Evolutionary conservation across 768 basidiomycete species (phyloP), one percentile per base, ranked within the genome.

Genomic region (Suillus discolor): DNA sequence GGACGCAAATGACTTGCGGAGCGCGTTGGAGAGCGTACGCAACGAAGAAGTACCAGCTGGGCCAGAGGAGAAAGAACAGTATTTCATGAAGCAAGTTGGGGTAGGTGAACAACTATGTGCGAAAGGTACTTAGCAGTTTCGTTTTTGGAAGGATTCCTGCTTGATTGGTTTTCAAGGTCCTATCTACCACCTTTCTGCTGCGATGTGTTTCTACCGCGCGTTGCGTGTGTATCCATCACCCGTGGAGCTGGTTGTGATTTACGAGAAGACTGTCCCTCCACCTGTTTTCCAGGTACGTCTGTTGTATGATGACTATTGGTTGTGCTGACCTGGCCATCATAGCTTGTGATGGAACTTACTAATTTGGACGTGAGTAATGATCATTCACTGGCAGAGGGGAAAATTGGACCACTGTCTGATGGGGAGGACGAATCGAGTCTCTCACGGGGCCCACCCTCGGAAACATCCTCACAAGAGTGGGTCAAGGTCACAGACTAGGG

Each of bases 201-300:
- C 97, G 49, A 78, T 93, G 74, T 87, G 89, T 49, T 99, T 99
- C 86, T 99, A 89, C 85, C 87, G 94, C 60, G 96, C 95, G 1
- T 88, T 99, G 65, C 85, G 91, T 63, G 95, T 97, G 42, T 99
- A 99, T 80, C 97, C 97, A 60, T 88, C 92, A 38, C 94, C 96
- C 0, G 88, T 94, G 39, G 97, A 99, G 78, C 87, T 99, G 70
- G 91, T 99, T 71, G 87, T 91, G 77, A 96, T 99, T 67, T 97
- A 97, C 73, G 89, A 98, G 79, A 91, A 92, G 79, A 96, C 94
- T 41, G 88, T 97, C 38, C 92, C 94, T 3, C 84, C 86, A 34
- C 83, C 88, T 44, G 82, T 95, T 59, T 94, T 94, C 81, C 91
- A 93, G 81, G 90, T 90, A 63, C 39, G 80, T 77, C 12, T 15